phyloP scores from a whole-genome alignment of 805 yeast genomes.

The Myxozyma kluyveri region DNA sequence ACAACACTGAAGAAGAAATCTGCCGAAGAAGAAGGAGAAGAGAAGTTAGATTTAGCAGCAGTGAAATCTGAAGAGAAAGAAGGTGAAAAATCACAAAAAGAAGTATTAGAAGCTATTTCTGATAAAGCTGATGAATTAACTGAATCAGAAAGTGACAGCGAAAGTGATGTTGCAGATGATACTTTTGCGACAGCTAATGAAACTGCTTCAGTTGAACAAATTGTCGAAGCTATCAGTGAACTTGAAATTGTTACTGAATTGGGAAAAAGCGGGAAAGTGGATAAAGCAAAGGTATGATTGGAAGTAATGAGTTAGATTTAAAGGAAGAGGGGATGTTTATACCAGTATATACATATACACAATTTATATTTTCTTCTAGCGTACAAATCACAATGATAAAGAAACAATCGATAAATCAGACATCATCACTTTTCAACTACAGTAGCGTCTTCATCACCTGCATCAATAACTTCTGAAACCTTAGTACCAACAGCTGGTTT shows the following conservation, averaged over 20 bases:
- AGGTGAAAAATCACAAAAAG: not conserved
- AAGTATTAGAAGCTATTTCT: not conserved
- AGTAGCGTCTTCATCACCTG: constrained; percentile 14
- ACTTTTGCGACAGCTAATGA: too few relatives aligned
- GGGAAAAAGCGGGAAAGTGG: too few relatives aligned
- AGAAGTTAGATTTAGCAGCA: constrained; percentile 12
- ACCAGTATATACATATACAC: not conserved
- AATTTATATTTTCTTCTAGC: too few relatives aligned
- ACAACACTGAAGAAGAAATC: constrained; percentile 7
- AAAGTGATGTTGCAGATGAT: not conserved
- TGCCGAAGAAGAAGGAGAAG: constrained; percentile 15
- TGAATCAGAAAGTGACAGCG: not conserved
- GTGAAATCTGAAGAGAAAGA: constrained; percentile 5
- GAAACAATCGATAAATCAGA: too few relatives aligned
- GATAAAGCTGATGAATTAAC: not conserved
- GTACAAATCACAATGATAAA: too few relatives aligned
- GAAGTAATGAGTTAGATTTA: too few relatives aligned
- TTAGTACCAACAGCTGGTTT: constrained; percentile 2
- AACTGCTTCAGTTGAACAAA: too few relatives aligned
- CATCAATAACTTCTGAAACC: constrained; percentile 1
- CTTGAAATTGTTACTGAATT: too few relatives aligned
- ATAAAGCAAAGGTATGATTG: too few relatives aligned
- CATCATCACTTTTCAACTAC: too few relatives aligned
- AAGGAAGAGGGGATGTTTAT: too few relatives aligned
- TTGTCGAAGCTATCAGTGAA: not conserved